phyloP scores from a whole-genome alignment of 2,329 filamentous ascomycete genomes.

The Drechslerella coelobrocha region DNA sequence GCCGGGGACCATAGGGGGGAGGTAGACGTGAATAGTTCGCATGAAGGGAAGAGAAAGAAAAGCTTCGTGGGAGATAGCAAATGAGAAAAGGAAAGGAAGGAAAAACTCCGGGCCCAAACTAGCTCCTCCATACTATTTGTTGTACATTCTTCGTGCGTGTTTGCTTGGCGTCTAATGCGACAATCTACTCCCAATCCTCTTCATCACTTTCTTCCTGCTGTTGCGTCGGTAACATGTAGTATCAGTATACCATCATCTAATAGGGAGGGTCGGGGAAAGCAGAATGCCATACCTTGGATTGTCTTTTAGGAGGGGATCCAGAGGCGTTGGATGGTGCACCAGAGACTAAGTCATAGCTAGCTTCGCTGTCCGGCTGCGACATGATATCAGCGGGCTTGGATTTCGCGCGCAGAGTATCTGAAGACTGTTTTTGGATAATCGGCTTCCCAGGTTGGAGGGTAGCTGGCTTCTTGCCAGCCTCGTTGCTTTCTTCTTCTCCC shows the following conservation, averaged over 20 bases:
- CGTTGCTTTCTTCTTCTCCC: constrained; percentile 25
- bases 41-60: neutral
- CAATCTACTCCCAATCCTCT: constrained; percentile 74
- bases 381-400: constrained; percentile 78
- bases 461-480: constrained; percentile 51
- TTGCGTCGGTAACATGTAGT: constrained; percentile 66
- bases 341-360: constrained; percentile 93
- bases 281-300: constrained; percentile 53
- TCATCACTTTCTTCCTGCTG: constrained; percentile 66
- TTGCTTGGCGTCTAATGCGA: neutral
- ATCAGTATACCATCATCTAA: neutral
- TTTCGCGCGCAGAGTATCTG: constrained; percentile 61
- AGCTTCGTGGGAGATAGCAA: neutral
- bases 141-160: constrained; percentile 31
- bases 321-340: constrained; percentile 80
- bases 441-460: constrained; percentile 55
- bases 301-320: constrained; percentile 67
- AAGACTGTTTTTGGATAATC: constrained; percentile 59
- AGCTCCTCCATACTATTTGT: constrained; percentile 26
- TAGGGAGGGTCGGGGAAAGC: constrained; percentile 57
- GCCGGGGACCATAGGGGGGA: constrained; percentile 14
- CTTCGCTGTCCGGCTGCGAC: constrained; percentile 89
- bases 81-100: constrained; percentile 13
- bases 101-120: constrained; percentile 39
- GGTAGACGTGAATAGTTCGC: neutral